phyloP scores from a whole-genome alignment of 73 alveolate genomes.

The Urostyla sp. region DNA sequence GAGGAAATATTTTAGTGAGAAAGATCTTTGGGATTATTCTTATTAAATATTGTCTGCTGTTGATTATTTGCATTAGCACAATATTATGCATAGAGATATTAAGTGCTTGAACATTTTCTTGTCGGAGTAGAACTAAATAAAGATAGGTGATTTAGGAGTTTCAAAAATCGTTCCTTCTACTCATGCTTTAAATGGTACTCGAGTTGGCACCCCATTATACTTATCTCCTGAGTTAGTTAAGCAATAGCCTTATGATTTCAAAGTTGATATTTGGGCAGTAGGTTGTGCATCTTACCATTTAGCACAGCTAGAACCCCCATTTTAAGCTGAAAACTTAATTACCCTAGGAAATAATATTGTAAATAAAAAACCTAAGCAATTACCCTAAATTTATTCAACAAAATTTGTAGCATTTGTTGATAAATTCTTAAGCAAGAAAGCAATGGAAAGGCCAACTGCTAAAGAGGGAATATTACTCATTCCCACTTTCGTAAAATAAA shows the following conservation, averaged over 20 bases:
- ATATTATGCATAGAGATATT: slow-evolving; percentile 97
- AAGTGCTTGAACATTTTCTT: slow-evolving; percentile 93
- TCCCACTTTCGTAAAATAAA: slow-evolving; percentile 37
- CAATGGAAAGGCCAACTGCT: slow-evolving; percentile 68
- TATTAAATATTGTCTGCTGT: slow-evolving; percentile 89
- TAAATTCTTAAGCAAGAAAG: slow-evolving; percentile 45
- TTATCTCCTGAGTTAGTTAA: slow-evolving; percentile 96
- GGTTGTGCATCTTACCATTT: slow-evolving; percentile 95
- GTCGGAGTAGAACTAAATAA: slow-evolving; percentile 67
- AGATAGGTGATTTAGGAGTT: slow-evolving; percentile 98
- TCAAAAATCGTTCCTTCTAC: slow-evolving; percentile 87
- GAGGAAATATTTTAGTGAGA: slow-evolving; percentile 82
- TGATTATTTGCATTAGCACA: slow-evolving; percentile 89
- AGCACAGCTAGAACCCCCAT: slow-evolving; percentile 96
- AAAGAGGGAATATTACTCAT: slow-evolving; percentile 53
- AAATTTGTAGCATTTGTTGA: slow-evolving; percentile 39
- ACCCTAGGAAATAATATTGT: slow-evolving; percentile 92
- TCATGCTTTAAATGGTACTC: slow-evolving; percentile 82
- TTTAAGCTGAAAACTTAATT: slow-evolving; percentile 93
- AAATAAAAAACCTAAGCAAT: slow-evolving; percentile 81
- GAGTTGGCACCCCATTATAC: slow-evolving; percentile 99
- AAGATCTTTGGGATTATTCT: slow-evolving; percentile 91
- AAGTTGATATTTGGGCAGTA: slow-evolving; percentile 97
- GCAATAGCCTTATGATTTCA: slow-evolving; percentile 94
- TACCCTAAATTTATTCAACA: slow-evolving; percentile 32